Evolutionary conservation across 2,329 filamentous ascomycete genomes (phyloP).

Genomic region (Esteya vermicola): DNA sequence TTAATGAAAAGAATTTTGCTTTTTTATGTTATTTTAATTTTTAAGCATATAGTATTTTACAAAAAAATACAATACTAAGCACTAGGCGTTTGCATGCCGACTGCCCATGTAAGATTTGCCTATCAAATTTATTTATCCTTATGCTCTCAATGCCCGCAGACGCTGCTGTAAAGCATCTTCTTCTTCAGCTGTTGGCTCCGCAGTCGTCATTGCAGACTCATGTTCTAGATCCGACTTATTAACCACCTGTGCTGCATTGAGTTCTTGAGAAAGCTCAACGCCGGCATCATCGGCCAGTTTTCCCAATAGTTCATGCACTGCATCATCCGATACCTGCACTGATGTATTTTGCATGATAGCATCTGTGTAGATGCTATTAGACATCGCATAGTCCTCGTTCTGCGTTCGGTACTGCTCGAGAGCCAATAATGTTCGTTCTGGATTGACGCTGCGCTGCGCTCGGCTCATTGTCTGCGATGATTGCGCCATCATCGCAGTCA

Average conservation of each 20-base stretch:
- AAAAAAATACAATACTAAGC: too few relatives aligned
- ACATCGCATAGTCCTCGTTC: constrained; percentile 51
- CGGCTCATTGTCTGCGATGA: constrained; percentile 43
- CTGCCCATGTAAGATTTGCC: too few relatives aligned
- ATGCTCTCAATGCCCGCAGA: constrained; percentile 40
- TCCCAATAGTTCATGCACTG: constrained; percentile 72
- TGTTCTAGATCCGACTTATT: constrained; percentile 40
- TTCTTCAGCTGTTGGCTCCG: constrained; percentile 60
- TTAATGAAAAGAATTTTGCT: too few relatives aligned
- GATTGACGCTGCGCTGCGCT: constrained; percentile 44
- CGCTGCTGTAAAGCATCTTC: constrained; percentile 60
- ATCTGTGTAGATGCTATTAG: constrained; percentile 68
- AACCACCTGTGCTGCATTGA: constrained; percentile 42
- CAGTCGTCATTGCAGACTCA: constrained; percentile 37
- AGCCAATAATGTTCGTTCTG: constrained; percentile 45
- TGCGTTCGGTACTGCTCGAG: constrained; percentile 47
- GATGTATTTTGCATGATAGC: constrained; percentile 67
- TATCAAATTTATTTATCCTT: too few relatives aligned
- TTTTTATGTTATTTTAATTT: too few relatives aligned
- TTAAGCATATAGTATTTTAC: too few relatives aligned
- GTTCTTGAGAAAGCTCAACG: constrained; percentile 65
- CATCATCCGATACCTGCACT: constrained; percentile 61
- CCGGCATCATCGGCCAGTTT: constrained; percentile 83
- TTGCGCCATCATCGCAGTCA: constrained; percentile 49
- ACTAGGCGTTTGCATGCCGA: too few relatives aligned